A percentile compares a stretch with the other conserved stretches of the same genome.
These are phyloP conservation scores for Ceratobasidium theobromae DNA, from an alignment of 1,284 basidiomycete species.

Conservation along the genomic window DNA sequence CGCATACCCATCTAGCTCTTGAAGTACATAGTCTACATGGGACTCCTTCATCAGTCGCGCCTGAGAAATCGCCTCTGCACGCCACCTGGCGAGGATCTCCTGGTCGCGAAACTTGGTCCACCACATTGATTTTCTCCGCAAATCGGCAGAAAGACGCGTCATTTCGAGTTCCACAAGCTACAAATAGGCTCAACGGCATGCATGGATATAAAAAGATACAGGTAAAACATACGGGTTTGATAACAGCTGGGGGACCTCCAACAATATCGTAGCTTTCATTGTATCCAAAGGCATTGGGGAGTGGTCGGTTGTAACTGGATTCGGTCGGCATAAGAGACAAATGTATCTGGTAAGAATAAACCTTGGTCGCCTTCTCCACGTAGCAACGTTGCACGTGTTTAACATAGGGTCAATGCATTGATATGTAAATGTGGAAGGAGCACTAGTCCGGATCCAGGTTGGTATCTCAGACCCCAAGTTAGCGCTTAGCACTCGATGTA, in stretches of 20 bases:
- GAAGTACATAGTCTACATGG: conserved; percentile 55
- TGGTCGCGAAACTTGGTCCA: conserved; percentile 44
- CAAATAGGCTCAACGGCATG: background rate
- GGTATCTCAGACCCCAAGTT: no score
- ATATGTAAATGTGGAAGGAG: no score
- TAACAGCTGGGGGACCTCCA: background rate
- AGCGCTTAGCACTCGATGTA: no score
- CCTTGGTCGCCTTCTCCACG: no score
- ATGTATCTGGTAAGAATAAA: no score
- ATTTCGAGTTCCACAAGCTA: conserved; percentile 56
- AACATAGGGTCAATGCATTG: no score
- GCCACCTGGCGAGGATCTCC: conserved; percentile 45
- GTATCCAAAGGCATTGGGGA: background rate
- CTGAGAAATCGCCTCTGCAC: conserved; percentile 41
- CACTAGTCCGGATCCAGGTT: no score
- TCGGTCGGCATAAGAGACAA: background rate
- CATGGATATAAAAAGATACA: no score
- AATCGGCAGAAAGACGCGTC: conserved; percentile 50
- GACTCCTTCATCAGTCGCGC: conserved; percentile 42
- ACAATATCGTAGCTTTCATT: background rate
- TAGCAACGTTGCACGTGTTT: no score
- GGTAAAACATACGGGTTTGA: background rate
- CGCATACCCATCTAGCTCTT: conserved; percentile 54
- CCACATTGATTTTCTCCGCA: conserved; percentile 50
- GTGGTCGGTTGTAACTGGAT: background rate